These are phyloP conservation scores for Entomortierella chlamydospora DNA, from an alignment of 192 early-diverging fungal genomes.

Conservation along the genomic window DNA sequence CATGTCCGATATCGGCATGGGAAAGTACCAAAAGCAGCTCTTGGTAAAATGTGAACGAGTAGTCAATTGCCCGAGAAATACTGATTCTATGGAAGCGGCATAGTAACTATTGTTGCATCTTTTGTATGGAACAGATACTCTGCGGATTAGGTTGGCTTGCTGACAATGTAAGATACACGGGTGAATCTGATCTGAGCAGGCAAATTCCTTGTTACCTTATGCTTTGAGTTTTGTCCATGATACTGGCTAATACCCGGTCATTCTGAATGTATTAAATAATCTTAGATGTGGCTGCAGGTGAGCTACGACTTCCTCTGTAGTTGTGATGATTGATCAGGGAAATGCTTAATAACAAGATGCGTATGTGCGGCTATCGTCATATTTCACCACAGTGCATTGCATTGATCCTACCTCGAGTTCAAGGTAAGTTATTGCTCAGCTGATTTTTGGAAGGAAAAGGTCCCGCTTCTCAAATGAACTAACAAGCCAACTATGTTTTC, in stretches of 20 bases:
- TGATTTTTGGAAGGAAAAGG: no score
- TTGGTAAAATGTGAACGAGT: constrained; percentile 46
- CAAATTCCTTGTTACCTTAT: background rate
- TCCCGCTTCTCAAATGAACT: background rate
- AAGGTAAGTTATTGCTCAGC: constrained; percentile 57
- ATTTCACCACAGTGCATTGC: constrained; percentile 66
- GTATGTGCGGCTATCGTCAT: background rate
- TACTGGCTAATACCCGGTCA: background rate
- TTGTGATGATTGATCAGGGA: background rate
- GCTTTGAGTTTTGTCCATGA: background rate
- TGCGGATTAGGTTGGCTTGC: constrained; percentile 90
- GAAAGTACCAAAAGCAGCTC: constrained; percentile 73
- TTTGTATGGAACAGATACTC: constrained; percentile 56
- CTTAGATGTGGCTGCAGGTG: constrained; percentile 73
- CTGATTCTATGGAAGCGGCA: no score
- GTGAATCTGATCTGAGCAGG: background rate
- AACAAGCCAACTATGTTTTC: background rate
- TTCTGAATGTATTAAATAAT: background rate
- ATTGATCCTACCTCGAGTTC: constrained; percentile 79
- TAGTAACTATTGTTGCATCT: no score
- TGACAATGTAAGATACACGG: constrained; percentile 79
- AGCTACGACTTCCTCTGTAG: background rate
- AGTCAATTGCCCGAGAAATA: no score
- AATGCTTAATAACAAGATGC: no score
- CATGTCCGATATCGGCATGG: constrained; percentile 78